A percentile compares a stretch with the other conserved stretches of the same genome.
Evolutionary conservation across 2,329 filamentous ascomycete genomes (phyloP).

Genomic region (Claviceps quebecensis): DNA sequence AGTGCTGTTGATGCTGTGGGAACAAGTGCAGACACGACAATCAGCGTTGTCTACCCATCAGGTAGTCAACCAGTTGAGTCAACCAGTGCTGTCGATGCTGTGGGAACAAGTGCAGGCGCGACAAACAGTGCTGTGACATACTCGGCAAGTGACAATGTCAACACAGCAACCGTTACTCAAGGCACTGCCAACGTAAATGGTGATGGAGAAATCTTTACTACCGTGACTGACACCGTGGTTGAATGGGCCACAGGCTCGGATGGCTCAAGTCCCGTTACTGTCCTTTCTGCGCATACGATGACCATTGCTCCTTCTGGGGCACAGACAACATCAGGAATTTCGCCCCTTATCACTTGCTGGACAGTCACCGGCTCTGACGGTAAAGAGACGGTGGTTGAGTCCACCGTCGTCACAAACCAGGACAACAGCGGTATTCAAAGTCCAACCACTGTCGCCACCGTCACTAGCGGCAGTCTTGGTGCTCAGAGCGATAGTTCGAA

Average conservation of each 20-base stretch:
- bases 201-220: conserved; percentile 5
- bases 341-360: conserved; percentile 9
- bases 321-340: neutral
- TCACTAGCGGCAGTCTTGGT: conserved; percentile 1
- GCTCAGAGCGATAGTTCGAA: conserved; percentile 1
- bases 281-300: conserved; percentile 12
- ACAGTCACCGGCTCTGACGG: conserved; percentile 10
- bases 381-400: conserved; percentile 20
- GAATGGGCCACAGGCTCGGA: conserved; percentile 9
- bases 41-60: conserved; percentile 1
- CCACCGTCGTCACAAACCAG: conserved; percentile 9
- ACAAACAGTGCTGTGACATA: neutral
- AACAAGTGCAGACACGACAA: conserved; percentile 4
- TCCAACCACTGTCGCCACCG: neutral
- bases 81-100: conserved; percentile 6
- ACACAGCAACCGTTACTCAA: neutral
- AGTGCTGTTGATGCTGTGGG: conserved; percentile 7
- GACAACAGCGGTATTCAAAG: neutral
- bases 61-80: conserved; percentile 9
- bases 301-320: conserved; percentile 6
- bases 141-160: neutral
- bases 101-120: conserved; percentile 5
- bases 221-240: conserved; percentile 13
- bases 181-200: conserved; percentile 2
- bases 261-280: conserved; percentile 10